These are phyloP conservation scores for Ramalina peruviana DNA, from an alignment of 495 filamentous ascomycete genomes.

Conservation along the genomic window DNA sequence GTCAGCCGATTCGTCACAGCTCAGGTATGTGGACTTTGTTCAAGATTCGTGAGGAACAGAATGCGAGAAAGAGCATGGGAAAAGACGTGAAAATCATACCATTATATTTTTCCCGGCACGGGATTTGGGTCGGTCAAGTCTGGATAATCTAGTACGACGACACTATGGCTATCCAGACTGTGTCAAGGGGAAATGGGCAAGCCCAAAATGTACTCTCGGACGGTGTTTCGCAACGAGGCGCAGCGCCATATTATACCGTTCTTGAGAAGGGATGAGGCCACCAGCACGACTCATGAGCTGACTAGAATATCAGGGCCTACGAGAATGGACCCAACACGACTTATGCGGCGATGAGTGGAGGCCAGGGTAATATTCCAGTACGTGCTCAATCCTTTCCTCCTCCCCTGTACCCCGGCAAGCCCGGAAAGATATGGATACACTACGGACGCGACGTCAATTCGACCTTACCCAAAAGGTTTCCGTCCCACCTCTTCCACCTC, in stretches of 20 bases:
- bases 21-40: slow-evolving; percentile 39
- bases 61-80: background rate
- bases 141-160: background rate
- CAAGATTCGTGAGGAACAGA: background rate
- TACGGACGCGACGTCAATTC: background rate
- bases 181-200: background rate
- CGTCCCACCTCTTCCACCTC: slow-evolving; percentile 14
- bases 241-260: background rate
- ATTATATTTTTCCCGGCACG: background rate
- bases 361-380: slow-evolving; percentile 53
- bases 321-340: slow-evolving; percentile 36
- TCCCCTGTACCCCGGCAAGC: background rate
- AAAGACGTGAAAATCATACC: background rate
- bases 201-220: background rate
- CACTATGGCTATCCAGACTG: background rate
- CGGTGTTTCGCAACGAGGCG: background rate
- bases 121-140: background rate
- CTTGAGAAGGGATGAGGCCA: background rate
- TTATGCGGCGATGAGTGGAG: slow-evolving; percentile 53
- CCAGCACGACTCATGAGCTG: slow-evolving; percentile 19
- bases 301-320: slow-evolving; percentile 30
- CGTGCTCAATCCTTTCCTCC: slow-evolving; percentile 22
- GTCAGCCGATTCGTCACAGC: slow-evolving; percentile 46
- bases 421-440: background rate
- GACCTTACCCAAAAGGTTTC: slow-evolving; percentile 1